Percentiles rank a stretch among this genome's conserved stretches.
phyloP scores from a whole-genome alignment of 768 basidiomycete genomes.

The Russula sp. region DNA sequence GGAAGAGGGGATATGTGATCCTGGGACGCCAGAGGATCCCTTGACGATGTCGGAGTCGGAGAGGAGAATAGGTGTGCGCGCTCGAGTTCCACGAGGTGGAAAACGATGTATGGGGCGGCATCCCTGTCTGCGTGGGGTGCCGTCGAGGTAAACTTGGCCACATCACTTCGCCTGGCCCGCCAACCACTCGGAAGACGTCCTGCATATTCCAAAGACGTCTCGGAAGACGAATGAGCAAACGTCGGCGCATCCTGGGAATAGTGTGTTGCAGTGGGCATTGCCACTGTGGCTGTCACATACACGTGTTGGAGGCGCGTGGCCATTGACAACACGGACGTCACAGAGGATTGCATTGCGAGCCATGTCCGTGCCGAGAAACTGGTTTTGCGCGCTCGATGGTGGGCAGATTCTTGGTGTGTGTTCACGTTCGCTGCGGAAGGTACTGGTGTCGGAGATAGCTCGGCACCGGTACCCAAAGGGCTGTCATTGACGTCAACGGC shows the following conservation, averaged over 20 bases:
- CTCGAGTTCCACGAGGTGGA: slow-evolving; percentile 10
- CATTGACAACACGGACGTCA: slow-evolving; percentile 14
- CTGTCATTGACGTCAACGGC: slow-evolving; percentile 17
- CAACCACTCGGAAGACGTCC: slow-evolving; percentile 36
- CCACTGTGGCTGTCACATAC: slow-evolving; percentile 49
- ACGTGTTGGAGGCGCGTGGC: slow-evolving; percentile 46
- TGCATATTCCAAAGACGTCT: slow-evolving; percentile 39
- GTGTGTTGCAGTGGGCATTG: slow-evolving; percentile 31
- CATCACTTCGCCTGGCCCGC: slow-evolving; percentile 29
- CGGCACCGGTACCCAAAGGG: slow-evolving; percentile 9
- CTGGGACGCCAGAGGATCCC: neutral
- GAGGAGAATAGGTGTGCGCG: neutral
- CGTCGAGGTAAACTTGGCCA: slow-evolving; percentile 8
- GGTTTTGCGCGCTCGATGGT: neutral
- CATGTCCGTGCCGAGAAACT: slow-evolving; percentile 5
- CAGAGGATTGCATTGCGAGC: slow-evolving; percentile 11
- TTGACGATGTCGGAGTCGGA: neutral
- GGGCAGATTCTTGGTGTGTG: slow-evolving; percentile 1
- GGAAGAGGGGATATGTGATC: slow-evolving; percentile 18
- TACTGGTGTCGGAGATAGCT: neutral
- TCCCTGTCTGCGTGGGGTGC: neutral
- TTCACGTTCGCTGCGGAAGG: neutral
- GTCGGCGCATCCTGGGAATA: slow-evolving; percentile 20
- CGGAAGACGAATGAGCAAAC: slow-evolving; percentile 9
- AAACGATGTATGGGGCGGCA: slow-evolving; percentile 11